phyloP scores from a whole-genome alignment of 345 rosid species.

The Citrus trifoliata region DNA sequence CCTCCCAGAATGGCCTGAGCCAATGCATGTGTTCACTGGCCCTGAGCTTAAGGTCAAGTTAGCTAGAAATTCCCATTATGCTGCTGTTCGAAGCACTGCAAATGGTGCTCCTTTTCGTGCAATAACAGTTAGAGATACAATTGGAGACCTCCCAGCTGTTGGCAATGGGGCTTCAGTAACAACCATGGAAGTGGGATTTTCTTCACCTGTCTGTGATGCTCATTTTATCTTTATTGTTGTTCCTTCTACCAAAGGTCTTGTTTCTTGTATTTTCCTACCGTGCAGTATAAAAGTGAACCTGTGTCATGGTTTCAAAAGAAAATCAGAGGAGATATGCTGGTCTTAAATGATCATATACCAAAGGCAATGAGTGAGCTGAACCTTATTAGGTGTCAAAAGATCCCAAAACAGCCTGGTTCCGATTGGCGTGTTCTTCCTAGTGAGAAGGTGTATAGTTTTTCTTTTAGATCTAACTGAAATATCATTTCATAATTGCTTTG shows the following conservation, averaged over 20 bases:
- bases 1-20: constrained; percentile 99
- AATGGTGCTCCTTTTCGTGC: constrained; percentile 86
- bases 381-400: constrained; percentile 60
- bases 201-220: background rate
- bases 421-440: constrained; percentile 91
- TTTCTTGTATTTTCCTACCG: background rate
- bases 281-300: constrained; percentile 59
- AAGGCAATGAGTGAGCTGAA: constrained; percentile 82
- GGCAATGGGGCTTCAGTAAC: constrained; percentile 59
- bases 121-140: constrained; percentile 87
- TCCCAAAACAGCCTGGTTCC: constrained; percentile 85
- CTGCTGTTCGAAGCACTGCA: constrained; percentile 76
- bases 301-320: constrained; percentile 79
- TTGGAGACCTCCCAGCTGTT: constrained; percentile 81
- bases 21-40: constrained; percentile 81
- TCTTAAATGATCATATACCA: constrained; percentile 69
- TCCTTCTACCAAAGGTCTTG: too few species aligned
- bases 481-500: background rate
- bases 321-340: constrained; percentile 49
- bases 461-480: background rate
- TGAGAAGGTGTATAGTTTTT: constrained; percentile 49
- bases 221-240: background rate
- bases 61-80: constrained; percentile 43
- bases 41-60: constrained; percentile 59
- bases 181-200: constrained; percentile 42